These are phyloP conservation scores for Panaeolus cyanescens DNA, from an alignment of 768 basidiomycete species.

Conservation along the genomic window DNA sequence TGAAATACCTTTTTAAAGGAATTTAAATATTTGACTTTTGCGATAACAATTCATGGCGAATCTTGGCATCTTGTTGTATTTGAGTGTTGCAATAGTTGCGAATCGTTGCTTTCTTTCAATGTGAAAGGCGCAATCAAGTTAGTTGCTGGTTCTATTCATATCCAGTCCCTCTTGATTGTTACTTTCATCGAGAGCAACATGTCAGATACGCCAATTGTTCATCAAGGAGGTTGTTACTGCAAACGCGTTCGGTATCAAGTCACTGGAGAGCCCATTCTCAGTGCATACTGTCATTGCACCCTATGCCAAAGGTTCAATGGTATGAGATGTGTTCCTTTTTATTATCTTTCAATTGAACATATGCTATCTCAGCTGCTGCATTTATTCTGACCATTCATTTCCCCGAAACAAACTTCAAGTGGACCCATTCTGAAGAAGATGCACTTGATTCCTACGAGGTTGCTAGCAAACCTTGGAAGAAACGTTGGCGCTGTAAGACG, in stretches of 20 bases:
- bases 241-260: constrained; percentile 50
- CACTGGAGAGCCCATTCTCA: constrained; percentile 47
- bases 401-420: constrained; percentile 47
- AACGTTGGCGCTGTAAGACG: constrained; percentile 59
- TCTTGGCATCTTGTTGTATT: no score
- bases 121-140: no score
- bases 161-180: no score
- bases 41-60: background rate
- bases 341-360: background rate
- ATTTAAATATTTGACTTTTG: background rate
- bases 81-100: no score
- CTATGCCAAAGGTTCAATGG: constrained; percentile 65
- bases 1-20: no score
- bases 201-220: constrained; percentile 18
- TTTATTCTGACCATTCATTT: constrained; percentile 68
- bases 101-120: no score
- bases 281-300: constrained; percentile 72
- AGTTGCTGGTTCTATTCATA: no score
- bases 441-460: constrained; percentile 49
- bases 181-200: background rate
- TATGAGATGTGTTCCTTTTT: background rate
- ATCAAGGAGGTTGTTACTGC: constrained; percentile 63
- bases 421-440: constrained; percentile 45
- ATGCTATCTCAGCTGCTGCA: constrained; percentile 44
- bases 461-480: constrained; percentile 57